Evolutionary conservation across 306 rosid species (phyloP), one percentile per base, ranked within the genome.

Genomic region (Elaeagnus macrophylla): DNA sequence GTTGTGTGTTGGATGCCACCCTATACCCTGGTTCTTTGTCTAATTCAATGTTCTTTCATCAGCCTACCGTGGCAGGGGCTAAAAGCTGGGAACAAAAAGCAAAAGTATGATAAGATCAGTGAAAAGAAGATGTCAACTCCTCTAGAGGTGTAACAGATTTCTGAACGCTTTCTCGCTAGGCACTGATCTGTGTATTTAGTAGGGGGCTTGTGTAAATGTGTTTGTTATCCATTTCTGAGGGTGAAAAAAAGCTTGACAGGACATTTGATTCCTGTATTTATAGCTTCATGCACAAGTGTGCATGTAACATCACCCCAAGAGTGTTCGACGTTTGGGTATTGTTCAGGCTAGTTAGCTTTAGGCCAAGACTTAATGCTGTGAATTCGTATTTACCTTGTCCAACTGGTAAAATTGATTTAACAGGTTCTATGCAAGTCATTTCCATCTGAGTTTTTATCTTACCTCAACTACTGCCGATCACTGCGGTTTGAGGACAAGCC

Each of bases 61-160:
- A 93, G 99, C 79, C 99, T 93, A 72, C 99, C 99, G 38, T 93
- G 99, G 99, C 99, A 93, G 67, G 99, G 99, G 57, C 69, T 93
- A 55, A 93, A 68, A 75, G 99, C 99, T 50, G 99, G 99, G 76
- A 93, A 83, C 42, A 93, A 93, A 72, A 93, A 93, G 73, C 99
- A 93, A 55, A 93, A 93, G 53, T 93, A 93, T 45, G 99, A 93
- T 52, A 88, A 77, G 77, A 93, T 93, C 56, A 93, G 99, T 63
- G 96, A 93, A 83, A 93, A 89, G 61, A 93, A 93, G 77, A 76
- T 88, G 66, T 72, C 90, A 59, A 93, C 96, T 66, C 77, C 94
- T 35, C 75, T 88, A 60, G 99, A 93, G 99, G 99, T 93, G 87
- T 52, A 44, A 11, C 40, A 51, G 61, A 50, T 46, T 43, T 9